A percentile compares a stretch with the other conserved stretches of the same genome.
Evolutionary conservation across 352 stramenopile genomes (phyloP).

Genomic region (Globisporangium megalacanthum): DNA sequence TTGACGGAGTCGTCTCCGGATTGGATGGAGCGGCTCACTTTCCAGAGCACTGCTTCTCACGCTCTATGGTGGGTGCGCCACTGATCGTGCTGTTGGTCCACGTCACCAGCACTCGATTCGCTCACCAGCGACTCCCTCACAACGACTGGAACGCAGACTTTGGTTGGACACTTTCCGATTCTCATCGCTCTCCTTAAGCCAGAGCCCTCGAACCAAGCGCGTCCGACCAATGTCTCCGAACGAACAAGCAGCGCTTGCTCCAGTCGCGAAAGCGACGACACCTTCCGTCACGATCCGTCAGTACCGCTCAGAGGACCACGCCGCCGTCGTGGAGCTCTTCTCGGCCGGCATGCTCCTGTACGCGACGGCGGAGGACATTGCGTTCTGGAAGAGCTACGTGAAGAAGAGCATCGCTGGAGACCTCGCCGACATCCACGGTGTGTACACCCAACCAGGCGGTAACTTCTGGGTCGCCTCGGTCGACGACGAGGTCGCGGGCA

Average conservation of each 20-base stretch:
- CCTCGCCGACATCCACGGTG: conserved; percentile 26
- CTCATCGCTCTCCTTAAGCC: neutral
- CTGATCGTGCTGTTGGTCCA: too few species aligned
- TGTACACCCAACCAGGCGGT: conserved; percentile 26
- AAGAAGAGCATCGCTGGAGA: conserved; percentile 25
- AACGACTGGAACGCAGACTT: too few species aligned
- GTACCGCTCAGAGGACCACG: conserved; percentile 24
- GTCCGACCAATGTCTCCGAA: neutral
- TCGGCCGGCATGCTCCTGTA: conserved; percentile 35
- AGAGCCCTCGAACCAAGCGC: neutral
- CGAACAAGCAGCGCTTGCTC: neutral
- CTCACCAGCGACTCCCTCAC: too few species aligned
- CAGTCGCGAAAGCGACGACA: neutral
- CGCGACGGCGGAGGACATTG: conserved; percentile 16
- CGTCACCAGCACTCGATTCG: too few species aligned
- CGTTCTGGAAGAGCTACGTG: conserved; percentile 26
- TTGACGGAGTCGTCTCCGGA: too few species aligned
- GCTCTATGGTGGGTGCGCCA: too few species aligned
- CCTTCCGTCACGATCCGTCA: conserved; percentile 20
- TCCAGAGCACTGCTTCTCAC: too few species aligned
- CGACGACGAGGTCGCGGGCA: conserved; percentile 11
- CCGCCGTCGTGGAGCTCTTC: conserved; percentile 28
- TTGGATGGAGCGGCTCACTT: too few species aligned
- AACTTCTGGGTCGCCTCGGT: conserved; percentile 36
- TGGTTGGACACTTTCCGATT: neutral